Evolutionary conservation across 2,329 filamentous ascomycete species (phyloP).

Genomic region (Diaporthe batatas): DNA sequence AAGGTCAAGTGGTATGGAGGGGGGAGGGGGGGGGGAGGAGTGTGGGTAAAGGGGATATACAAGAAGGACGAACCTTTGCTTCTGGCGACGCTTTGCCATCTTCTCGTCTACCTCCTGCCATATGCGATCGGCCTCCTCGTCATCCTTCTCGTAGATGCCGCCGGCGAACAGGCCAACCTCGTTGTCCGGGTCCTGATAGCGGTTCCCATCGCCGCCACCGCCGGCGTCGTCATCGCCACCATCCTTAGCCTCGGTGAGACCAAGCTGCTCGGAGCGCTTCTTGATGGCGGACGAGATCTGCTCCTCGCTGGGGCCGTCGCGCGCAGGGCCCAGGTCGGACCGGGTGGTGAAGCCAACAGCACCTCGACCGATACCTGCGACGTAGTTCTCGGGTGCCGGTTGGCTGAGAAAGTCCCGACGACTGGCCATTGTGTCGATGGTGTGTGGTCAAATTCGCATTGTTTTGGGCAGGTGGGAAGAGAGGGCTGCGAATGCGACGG

Average conservation of each 20-base stretch:
- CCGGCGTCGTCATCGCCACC: slow-evolving; percentile 76
- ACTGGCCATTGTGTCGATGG: slow-evolving; percentile 59
- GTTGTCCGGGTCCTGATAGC: slow-evolving; percentile 97
- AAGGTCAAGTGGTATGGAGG: slow-evolving; percentile 1
- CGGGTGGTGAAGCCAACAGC: slow-evolving; percentile 98
- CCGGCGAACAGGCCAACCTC: slow-evolving; percentile 96
- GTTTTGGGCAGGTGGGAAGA: background rate
- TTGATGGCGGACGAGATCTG: slow-evolving; percentile 98
- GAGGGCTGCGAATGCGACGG: slow-evolving; percentile 9
- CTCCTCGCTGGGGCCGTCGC: slow-evolving; percentile 95
- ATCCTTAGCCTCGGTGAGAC: slow-evolving; percentile 64
- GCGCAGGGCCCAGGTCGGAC: slow-evolving; percentile 93
- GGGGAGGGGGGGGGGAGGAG: slow-evolving; percentile 45
- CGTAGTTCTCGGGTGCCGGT: slow-evolving; percentile 87
- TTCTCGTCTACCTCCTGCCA: slow-evolving; percentile 97
- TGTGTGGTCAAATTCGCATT: slow-evolving; percentile 8
- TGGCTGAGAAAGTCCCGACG: slow-evolving; percentile 91
- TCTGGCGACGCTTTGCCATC: slow-evolving; percentile 91
- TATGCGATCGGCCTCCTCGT: slow-evolving; percentile 96
- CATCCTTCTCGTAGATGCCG: slow-evolving; percentile 95
- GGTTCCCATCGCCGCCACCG: slow-evolving; percentile 64
- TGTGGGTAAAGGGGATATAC: too few species aligned
- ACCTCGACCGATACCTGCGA: slow-evolving; percentile 96
- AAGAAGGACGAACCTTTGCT: slow-evolving; percentile 79
- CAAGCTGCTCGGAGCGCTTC: slow-evolving; percentile 89